Evolutionary conservation across 1,284 basidiomycete genomes (phyloP).

Genomic region (Moesziomyces sp.): DNA sequence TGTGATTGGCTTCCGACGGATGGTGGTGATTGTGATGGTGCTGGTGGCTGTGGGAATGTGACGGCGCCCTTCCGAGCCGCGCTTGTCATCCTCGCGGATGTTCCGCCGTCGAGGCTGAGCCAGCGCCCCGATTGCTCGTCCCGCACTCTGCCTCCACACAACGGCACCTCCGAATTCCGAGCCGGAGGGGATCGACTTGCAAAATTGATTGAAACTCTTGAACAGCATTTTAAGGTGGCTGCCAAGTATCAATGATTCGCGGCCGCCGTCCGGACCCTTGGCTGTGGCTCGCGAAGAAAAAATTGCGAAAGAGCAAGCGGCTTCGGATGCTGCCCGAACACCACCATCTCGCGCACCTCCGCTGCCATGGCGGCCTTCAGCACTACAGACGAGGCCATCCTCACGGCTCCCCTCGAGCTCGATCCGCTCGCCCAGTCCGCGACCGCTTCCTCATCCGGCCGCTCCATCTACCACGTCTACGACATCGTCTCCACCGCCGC

Average conservation of each 20-base stretch:
- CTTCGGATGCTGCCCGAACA: not conserved
- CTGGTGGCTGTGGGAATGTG: too few species aligned
- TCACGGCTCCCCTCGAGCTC: slow-evolving; percentile 56
- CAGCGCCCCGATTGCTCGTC: too few species aligned
- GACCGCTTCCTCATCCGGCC: slow-evolving; percentile 51
- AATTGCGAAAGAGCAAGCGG: slow-evolving; percentile 1
- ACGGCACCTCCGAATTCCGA: slow-evolving; percentile 21
- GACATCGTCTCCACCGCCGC: slow-evolving; percentile 52
- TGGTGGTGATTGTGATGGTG: too few species aligned
- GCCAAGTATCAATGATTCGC: too few species aligned
- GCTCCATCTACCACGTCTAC: slow-evolving; percentile 54
- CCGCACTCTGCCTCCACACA: slow-evolving; percentile 17
- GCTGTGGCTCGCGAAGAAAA: slow-evolving; percentile 2
- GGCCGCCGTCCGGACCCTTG: too few species aligned
- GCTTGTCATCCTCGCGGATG: slow-evolving; percentile 16
- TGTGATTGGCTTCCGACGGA: too few species aligned
- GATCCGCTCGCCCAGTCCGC: slow-evolving; percentile 51
- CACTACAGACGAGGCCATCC: slow-evolving; percentile 61
- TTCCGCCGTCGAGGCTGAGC: slow-evolving; percentile 5
- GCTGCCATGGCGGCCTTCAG: slow-evolving; percentile 50
- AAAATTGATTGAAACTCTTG: slow-evolving; percentile 16
- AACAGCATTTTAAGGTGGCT: too few species aligned
- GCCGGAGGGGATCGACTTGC: too few species aligned
- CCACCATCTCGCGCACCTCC: not conserved
- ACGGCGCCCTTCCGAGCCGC: not conserved